Evolutionary conservation across 768 basidiomycete genomes (phyloP).

Genomic region (Hemileccinum impolitum): DNA sequence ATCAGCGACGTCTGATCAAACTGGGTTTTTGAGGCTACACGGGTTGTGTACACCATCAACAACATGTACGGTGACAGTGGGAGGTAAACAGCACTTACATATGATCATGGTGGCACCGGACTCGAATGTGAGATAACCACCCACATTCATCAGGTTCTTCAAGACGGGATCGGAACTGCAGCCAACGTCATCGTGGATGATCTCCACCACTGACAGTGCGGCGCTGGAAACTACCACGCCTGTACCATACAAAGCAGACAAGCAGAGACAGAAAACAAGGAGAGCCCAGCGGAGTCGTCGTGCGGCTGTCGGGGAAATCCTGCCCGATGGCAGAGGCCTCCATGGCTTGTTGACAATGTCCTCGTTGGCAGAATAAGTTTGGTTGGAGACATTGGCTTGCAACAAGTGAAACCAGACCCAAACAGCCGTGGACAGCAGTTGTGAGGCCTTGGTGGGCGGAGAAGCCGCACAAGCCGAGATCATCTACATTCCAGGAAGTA

Average conservation of each 20-base stretch:
- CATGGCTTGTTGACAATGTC: slow-evolving; percentile 35
- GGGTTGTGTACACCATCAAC: too few species aligned
- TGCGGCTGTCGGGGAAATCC: slow-evolving; percentile 24
- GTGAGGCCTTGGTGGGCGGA: background rate
- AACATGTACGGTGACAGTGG: too few species aligned
- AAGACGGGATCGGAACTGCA: slow-evolving; percentile 11
- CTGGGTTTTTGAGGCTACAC: slow-evolving; percentile 5
- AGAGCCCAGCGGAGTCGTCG: slow-evolving; percentile 32
- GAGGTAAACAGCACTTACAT: background rate
- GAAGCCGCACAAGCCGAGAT: slow-evolving; percentile 6
- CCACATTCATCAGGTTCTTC: background rate
- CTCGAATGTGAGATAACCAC: background rate
- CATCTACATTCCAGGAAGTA: slow-evolving; percentile 2
- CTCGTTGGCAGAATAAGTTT: slow-evolving; percentile 24
- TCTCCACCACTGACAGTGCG: slow-evolving; percentile 18
- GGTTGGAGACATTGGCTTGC: slow-evolving; percentile 35
- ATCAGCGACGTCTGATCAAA: slow-evolving; percentile 14
- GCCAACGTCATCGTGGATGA: slow-evolving; percentile 33
- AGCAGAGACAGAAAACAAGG: slow-evolving; percentile 24
- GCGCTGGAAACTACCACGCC: slow-evolving; percentile 19
- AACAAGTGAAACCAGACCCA: slow-evolving; percentile 35
- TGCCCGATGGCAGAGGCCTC: slow-evolving; percentile 37
- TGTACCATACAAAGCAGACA: slow-evolving; percentile 21
- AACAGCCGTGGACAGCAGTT: slow-evolving; percentile 5
- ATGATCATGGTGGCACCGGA: background rate